Base-by-base conservation (phyloP, 306 rosid genomes). In the Cucurbita ficifolia region DNA sequence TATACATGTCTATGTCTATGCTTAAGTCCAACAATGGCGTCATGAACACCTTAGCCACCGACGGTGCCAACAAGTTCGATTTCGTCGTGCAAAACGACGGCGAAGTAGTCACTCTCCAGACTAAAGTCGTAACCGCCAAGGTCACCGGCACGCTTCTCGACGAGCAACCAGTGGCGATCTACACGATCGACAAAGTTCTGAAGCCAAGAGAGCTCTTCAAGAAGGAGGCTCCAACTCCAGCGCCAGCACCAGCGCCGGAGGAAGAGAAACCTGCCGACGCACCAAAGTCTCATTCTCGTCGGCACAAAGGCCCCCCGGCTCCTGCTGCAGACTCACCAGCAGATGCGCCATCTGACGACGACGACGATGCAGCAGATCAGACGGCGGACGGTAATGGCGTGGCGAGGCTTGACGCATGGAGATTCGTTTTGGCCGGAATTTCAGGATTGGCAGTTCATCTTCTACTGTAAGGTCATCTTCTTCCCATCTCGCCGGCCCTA, bases 11-110 rank as follows among this genome's bases (percentile, higher is more conserved):
- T 5, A 56, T 85, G 29, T 49, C 89, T 0, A 84, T 51, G 85
- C 72, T 94, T 38, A 90, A 87, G 75, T 85, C 98, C 8, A 90
- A 81, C 64, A 94, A 94, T 18, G 98, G 98, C 4, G 10, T 63
- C 3, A 62, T 61, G 83, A 89, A 89, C 82, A 90, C 97, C 33
- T 77, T 94, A 70, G 98, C 98, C 43, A 94, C 96, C 1, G 96
- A 94, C 24, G 96, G 97, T 5, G 92, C 90, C 0, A 81, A 39
- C 71, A 90, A 87, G 51, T 94, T 7, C 80, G 97, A 94, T 49
- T 84, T 94, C 79, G 86, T 87, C 0, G 89, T 94, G 12, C 98
- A 94, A 64, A 94, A 90, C 22, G 96, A 94, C 63, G 97, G 98
- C 2, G 92, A 86, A 6, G 60, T 75, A 13, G 90, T 94, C 3